Percentiles rank a stretch among this genome's conserved stretches.
Evolutionary conservation across 306 rosid species (phyloP).

Genomic region (Cicer yamashitae): DNA sequence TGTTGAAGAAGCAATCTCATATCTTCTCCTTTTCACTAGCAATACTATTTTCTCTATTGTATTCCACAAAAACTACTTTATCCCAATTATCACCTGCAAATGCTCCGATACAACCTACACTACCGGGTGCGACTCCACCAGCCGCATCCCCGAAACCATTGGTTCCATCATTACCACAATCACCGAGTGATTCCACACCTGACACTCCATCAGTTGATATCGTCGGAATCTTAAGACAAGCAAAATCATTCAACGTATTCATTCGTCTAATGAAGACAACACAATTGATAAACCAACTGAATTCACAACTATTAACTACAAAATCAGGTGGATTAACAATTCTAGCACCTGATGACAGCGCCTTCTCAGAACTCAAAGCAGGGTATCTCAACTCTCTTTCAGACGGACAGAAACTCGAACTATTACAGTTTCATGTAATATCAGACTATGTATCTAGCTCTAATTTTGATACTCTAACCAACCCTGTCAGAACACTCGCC

Average conservation of each 20-base stretch:
- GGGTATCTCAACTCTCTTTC: slow-evolving; percentile 66
- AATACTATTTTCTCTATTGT: slow-evolving; percentile 31
- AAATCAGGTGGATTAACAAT: slow-evolving; percentile 62
- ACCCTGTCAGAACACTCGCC: slow-evolving; percentile 70
- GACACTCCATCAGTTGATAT: slow-evolving; percentile 52
- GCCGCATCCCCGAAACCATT: slow-evolving; percentile 46
- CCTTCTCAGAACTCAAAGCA: slow-evolving; percentile 64
- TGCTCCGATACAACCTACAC: slow-evolving; percentile 49
- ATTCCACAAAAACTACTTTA: slow-evolving; percentile 24
- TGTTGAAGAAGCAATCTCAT: slow-evolving; percentile 34
- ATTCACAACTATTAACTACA: slow-evolving; percentile 56
- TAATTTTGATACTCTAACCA: slow-evolving; percentile 69
- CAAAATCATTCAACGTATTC: slow-evolving; percentile 55
- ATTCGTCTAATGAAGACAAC: slow-evolving; percentile 69
- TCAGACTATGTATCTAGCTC: slow-evolving; percentile 57
- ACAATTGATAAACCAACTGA: slow-evolving; percentile 65
- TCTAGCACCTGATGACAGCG: slow-evolving; percentile 60
- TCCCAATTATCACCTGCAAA: slow-evolving; percentile 55
- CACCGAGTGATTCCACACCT: slow-evolving; percentile 50
- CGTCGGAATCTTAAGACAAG: slow-evolving; percentile 58
- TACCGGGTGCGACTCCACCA: slow-evolving; percentile 22
- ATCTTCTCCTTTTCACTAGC: slow-evolving; percentile 39
- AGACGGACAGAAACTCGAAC: slow-evolving; percentile 63
- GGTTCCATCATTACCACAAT: slow-evolving; percentile 50
- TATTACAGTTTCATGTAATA: slow-evolving; percentile 65